Conservation (phyloP, 495 filamentous ascomycete genomes). For the Apodospora peruviana region DNA sequence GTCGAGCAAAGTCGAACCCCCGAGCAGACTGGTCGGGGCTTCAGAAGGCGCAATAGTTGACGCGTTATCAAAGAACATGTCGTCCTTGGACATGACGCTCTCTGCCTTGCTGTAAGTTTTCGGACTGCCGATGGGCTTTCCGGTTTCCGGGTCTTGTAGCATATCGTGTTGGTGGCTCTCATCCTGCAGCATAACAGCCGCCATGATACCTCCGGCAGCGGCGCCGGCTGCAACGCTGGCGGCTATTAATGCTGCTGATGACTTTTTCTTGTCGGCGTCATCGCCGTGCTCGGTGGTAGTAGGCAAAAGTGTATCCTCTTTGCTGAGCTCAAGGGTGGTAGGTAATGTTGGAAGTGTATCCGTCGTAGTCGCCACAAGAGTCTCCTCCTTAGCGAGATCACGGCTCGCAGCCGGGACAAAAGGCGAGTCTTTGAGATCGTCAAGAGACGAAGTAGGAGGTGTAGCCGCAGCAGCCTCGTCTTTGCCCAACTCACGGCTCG, state of each 20-base stretch:
- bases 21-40: slow-evolving; percentile 22
- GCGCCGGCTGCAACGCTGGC: slow-evolving; percentile 9
- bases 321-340: not conserved
- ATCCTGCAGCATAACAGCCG: slow-evolving; percentile 18
- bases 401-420: not conserved
- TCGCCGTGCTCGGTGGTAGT: not conserved
- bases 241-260: not conserved
- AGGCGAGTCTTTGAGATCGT: not conserved
- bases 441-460: not conserved
- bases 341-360: not conserved
- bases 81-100: slow-evolving; percentile 16
- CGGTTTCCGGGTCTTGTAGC: slow-evolving; percentile 2
- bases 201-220: slow-evolving; percentile 16
- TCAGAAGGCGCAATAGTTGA: slow-evolving; percentile 28
- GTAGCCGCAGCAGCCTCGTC: not conserved
- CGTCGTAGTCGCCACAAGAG: not conserved
- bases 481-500: not conserved
- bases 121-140: slow-evolving; percentile 15
- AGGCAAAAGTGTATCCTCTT: not conserved
- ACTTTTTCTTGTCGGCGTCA: slow-evolving; percentile 1
- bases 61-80: slow-evolving; percentile 22
- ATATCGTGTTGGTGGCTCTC: slow-evolving; percentile 2
- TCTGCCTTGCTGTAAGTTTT: slow-evolving; percentile 12
- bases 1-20: slow-evolving; percentile 13
- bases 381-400: not conserved